Base-by-base conservation (phyloP, 768 basidiomycete genomes). In the Steccherinum ochraceum region DNA sequence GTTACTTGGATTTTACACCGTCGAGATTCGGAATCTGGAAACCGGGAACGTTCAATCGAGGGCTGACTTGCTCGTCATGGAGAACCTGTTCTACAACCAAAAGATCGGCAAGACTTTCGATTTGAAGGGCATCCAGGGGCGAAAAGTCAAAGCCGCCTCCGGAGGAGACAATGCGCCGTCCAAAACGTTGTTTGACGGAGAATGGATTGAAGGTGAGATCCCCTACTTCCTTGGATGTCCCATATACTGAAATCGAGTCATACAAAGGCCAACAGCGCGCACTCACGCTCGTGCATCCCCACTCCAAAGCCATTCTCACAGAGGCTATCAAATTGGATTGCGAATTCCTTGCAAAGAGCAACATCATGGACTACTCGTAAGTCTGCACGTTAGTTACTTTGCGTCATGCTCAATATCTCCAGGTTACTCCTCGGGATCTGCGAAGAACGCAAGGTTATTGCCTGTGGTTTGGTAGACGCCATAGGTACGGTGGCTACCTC, bases 301-400 rank as follows among this genome's bases (percentile, higher is more conserved):
- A 89, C 60, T 87, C 86, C 4, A 88, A 87, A 59, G 67, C 75
- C n/a, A 74, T 89, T 20, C 70, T 93, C 0, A 73, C 72, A 24
- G 83, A 87, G 54, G 87, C 86, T 2, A 71, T 91, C 55, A 75
- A 68, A 56, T 75, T 70, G 41, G 89, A 91, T 59, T 81, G 84
- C 3, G 86, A 85, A 1, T 93, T 86, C 61, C 69, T 93, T 24
- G 73, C 84, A 0, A 76, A 69, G 58, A 85, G 83, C 57, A 87
- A 88, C 54, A 88, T 91, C 58, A 90, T 91, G 86, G 89, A 93
- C 61, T 93, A 90, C 58, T 89, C 86, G 82, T 86, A 58, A 53
- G 83, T 71, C 16, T 20, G 20, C 49, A 2, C n/a, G 23, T n/a
- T 30, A 27, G 24, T 46, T 10, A 58, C 7, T n/a, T 35, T 49